phyloP scores from a whole-genome alignment of 2,329 filamentous ascomycete species.

The Chaetomium olivaceum region DNA sequence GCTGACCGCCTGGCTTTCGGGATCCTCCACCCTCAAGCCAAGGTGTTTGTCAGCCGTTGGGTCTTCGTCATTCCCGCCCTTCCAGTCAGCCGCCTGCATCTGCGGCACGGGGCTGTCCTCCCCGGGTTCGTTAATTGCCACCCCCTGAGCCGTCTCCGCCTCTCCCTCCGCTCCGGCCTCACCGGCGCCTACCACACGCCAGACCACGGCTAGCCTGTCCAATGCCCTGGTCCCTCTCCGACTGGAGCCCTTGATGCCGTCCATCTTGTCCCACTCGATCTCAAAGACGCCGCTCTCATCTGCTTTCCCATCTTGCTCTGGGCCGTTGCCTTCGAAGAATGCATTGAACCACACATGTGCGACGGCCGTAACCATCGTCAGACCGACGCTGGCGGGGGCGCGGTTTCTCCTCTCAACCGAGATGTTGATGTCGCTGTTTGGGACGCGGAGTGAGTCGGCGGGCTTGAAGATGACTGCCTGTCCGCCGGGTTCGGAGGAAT shows the following conservation, averaged over 20 bases:
- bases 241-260: conserved; percentile 88
- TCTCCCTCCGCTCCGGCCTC: conserved; percentile 27
- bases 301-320: conserved; percentile 65
- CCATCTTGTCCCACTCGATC: conserved; percentile 69
- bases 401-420: conserved; percentile 85
- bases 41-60: conserved; percentile 61
- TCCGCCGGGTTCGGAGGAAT: conserved; percentile 58
- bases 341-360: conserved; percentile 97
- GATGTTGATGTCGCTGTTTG: conserved; percentile 85
- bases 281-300: conserved; percentile 65
- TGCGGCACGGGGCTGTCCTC: conserved; percentile 70
- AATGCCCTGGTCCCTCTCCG: conserved; percentile 80
- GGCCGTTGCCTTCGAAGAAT: conserved; percentile 83
- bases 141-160: conserved; percentile 12
- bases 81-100: conserved; percentile 72
- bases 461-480: conserved; percentile 80
- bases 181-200: conserved; percentile 55
- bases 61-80: conserved; percentile 54
- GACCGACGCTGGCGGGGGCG: conserved; percentile 71
- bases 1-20: conserved; percentile 67
- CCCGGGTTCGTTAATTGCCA: conserved; percentile 63
- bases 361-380: conserved; percentile 88
- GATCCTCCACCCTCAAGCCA: conserved; percentile 65
- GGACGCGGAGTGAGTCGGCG: conserved; percentile 64
- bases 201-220: conserved; percentile 82